Percentiles rank a stretch among this genome's conserved stretches.
These are phyloP conservation scores for Spatholobus suberectus DNA, from an alignment of 306 rosid genomes.

Conservation along the genomic window DNA sequence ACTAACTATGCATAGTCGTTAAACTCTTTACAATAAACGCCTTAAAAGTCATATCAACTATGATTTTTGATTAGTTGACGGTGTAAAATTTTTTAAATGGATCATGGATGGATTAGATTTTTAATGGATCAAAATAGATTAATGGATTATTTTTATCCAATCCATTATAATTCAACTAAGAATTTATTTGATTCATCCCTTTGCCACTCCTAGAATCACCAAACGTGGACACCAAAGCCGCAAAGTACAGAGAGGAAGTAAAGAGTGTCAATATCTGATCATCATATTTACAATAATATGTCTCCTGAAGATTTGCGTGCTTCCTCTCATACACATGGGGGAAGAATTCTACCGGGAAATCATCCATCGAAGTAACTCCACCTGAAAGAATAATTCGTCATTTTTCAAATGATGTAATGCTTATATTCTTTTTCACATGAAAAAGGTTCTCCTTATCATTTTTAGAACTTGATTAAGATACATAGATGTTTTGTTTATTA, in stretches of 20 bases:
- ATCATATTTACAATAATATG: conserved; percentile 90
- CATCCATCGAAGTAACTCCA: conserved; percentile 97
- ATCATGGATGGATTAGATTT: too few relatives aligned
- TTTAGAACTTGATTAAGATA: not conserved
- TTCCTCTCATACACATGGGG: conserved; percentile 74
- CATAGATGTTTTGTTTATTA: not conserved
- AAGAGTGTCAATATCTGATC: conserved; percentile 77
- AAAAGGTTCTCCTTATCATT: too few relatives aligned
- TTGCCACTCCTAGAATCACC: conserved; percentile 77
- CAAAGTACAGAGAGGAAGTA: conserved; percentile 83
- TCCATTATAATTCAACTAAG: too few relatives aligned
- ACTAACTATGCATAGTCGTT: too few relatives aligned
- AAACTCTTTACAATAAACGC: too few relatives aligned
- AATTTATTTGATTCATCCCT: too few relatives aligned
- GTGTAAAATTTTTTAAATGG: too few relatives aligned
- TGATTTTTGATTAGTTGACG: too few relatives aligned
- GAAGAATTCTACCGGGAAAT: conserved; percentile 77
- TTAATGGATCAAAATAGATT: too few relatives aligned
- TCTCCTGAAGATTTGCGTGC: conserved; percentile 68
- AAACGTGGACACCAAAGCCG: conserved; percentile 73
- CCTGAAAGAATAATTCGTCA: conserved; percentile 48
- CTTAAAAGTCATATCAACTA: too few relatives aligned
- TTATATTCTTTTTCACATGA: not conserved
- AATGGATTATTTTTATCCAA: too few relatives aligned
- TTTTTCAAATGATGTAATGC: not conserved